Evolutionary conservation across 2,329 filamentous ascomycete genomes (phyloP), one percentile per base, ranked within the genome.

Genomic region (Ophiocordyceps australis): DNA sequence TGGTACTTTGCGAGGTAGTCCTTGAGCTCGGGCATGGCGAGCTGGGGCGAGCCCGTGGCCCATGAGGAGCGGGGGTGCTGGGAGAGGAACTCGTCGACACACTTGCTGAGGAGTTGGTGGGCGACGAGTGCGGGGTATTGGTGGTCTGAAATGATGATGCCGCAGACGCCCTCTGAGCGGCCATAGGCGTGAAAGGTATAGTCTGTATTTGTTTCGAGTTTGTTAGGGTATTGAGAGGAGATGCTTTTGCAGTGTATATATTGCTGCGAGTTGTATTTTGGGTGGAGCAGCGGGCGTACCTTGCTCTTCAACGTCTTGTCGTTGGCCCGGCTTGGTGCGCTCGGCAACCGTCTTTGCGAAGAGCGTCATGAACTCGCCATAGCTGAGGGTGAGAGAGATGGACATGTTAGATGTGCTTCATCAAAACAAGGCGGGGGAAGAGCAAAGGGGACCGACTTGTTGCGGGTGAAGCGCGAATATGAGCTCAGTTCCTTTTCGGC

Each of bases 261-360:
- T 19, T 19, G 22, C 5, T 23, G 22, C 15, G n/a, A n/a, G n/a
- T n/a, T n/a, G n/a, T n/a, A n/a, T 8, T 14, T 14, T 23, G 11
- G 11, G 12, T 7, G 14, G 5, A 14, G 9, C 3, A 8, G 10
- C 13, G 14, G 13, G 11, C 27, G 20, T 55, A 73, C 73, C 71
- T 58, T 83, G 69, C 51, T 89, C 73, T 53, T 91, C 77, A 29
- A 92, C 74, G 46, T 83, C 80, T 52, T 91, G 79, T 47, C 81
- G 65, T 52, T 83, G 73, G 28, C 78, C 82, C n/a, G 75, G 68
- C 32, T 62, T 62, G 32, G 82, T 93, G 40, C 80, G 67, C 54
- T 91, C 80, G 33, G 86, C 86, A 25, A 94, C 76, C 12, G 78
- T 86, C 54, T 81, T 81, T 50, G 72, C 69, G 57, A 91, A 86